Evolutionary conservation across 2,329 filamentous ascomycete species (phyloP).

Genomic region (Hypoxylon sp.): DNA sequence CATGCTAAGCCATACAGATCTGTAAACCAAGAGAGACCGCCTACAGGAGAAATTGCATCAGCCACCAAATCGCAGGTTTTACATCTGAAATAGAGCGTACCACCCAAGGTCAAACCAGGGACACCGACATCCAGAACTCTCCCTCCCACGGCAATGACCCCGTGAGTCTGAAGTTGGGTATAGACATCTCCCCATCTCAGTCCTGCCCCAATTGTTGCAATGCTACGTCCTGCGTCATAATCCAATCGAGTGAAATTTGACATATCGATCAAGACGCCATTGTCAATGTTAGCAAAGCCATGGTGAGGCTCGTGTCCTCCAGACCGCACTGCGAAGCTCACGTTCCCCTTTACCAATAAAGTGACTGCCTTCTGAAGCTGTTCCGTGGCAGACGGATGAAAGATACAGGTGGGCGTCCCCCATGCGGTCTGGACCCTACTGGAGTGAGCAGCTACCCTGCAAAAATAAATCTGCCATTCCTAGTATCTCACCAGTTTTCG

Average conservation of each 20-base stretch:
- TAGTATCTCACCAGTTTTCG: neutral
- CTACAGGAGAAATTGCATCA: conserved; percentile 10
- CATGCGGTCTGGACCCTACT: conserved; percentile 15
- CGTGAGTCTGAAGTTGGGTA: conserved; percentile 21
- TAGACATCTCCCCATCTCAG: conserved; percentile 35
- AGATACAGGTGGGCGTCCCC: conserved; percentile 21
- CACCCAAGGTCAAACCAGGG: conserved; percentile 32
- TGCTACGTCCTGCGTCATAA: conserved; percentile 15
- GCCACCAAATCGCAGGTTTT: neutral
- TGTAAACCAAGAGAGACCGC: conserved; percentile 35
- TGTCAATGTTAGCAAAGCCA: conserved; percentile 16
- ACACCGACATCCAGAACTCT: conserved; percentile 32
- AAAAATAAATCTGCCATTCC: neutral
- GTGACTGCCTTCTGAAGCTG: conserved; percentile 14
- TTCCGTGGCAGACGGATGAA: neutral
- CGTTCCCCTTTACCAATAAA: conserved; percentile 18
- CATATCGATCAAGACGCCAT: conserved; percentile 38
- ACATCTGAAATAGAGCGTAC: conserved; percentile 16
- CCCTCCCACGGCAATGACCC: conserved; percentile 30
- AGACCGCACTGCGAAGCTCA: conserved; percentile 34
- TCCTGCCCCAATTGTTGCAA: conserved; percentile 21
- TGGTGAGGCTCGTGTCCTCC: conserved; percentile 28
- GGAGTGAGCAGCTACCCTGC: neutral
- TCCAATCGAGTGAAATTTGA: conserved; percentile 16
- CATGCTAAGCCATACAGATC: conserved; percentile 35